Evolutionary conservation across 2,329 filamentous ascomycete genomes (phyloP), one percentile per base, ranked within the genome.

Genomic region (Nemania sp.): DNA sequence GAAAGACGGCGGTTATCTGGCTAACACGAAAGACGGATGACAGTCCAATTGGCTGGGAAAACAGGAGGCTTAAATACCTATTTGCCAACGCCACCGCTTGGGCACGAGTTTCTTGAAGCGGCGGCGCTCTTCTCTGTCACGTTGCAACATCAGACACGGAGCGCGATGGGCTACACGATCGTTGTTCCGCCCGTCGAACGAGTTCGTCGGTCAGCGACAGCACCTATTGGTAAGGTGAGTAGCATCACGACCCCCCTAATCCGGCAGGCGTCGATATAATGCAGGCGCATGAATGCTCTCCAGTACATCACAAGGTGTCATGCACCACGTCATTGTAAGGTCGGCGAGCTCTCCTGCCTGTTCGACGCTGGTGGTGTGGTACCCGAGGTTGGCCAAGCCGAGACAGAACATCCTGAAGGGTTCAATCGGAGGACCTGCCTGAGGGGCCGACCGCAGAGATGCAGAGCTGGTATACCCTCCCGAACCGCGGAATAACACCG

Each of bases 181-280:
- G 49, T 20, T 18, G 21, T 53, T 34, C 37, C 39, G 45, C 43
- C n/a, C 5, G 29, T 18, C 13, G 20, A 7, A 42, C 34, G 46
- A 47, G 39, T 18, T 42, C 50, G 10, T 55, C 59, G 55, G 50
- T 59, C 45, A 59, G 55, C 59, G 59, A 62, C 15, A 54, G 18
- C 35, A 40, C 29, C 42, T 21, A 57, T 56, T 35, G 20, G 45
- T 15, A 11, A 42, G 35, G 34, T 43, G 47, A 53, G 52, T 40
- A 56, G 42, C 35, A 51, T 52, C 34, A 42, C 46, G 47, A 43
- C 52, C 59, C 52, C 59, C 53, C 54, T 17, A 59, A 55, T 54
- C 9, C 40, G 59, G 59, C 59, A 62, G 55, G 55, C 40, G 37
- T 20, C 15, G 5, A 5, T 40, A 37, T 13, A 29, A 13, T 21